Evolutionary conservation across 1,139 yeast genomes (phyloP), one percentile per base, ranked within the genome.

Genomic region (Kodamaea plutei): DNA sequence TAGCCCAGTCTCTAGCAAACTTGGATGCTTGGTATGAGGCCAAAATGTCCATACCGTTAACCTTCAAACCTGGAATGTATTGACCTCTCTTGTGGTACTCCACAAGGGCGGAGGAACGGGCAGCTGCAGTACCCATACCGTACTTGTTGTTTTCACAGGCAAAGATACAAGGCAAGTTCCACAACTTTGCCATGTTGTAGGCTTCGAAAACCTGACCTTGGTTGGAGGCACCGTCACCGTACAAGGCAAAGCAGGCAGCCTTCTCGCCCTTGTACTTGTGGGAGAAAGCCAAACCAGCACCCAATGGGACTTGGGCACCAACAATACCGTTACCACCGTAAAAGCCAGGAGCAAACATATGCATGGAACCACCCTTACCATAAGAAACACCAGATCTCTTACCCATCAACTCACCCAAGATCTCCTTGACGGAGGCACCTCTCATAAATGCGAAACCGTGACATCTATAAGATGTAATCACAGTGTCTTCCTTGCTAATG

Each of bases 331-430:
- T 91, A 67, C 98, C 98, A 58, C 98, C 98, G 64, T 83, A 91
- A 73, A 91, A 91, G 40, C 93, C 91, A 29, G 82, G 80, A 34
- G 95, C 85, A 61, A 83, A 91, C 91, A 91, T 85, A 71, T 91
- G 98, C 98, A 91, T 91, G 42, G 98, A 91, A 49, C 98, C 98
- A 68, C 98, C 98, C 68, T 91, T 91, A 69, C 98, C 98, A 65
- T 70, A 82, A 26, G 96, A 84, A 41, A 85, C 93, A 69, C 98
- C 98, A 36, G 82, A 68, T 69, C 96, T 81, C 69, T 84, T 84
- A 51, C 98, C 98, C 89, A 91, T 84, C 63, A 91, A 74, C 68
- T 91, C 98, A 40, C 95, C 97, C 50, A 93, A 70, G 40, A 91
- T 94, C 38, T 76, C 80, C 64, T 84, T 80, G 47, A 89, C 95